Evolutionary conservation across 805 yeast species (phyloP).

Genomic region (baker's yeast (Saccharomyces cerevisiae)): DNA sequence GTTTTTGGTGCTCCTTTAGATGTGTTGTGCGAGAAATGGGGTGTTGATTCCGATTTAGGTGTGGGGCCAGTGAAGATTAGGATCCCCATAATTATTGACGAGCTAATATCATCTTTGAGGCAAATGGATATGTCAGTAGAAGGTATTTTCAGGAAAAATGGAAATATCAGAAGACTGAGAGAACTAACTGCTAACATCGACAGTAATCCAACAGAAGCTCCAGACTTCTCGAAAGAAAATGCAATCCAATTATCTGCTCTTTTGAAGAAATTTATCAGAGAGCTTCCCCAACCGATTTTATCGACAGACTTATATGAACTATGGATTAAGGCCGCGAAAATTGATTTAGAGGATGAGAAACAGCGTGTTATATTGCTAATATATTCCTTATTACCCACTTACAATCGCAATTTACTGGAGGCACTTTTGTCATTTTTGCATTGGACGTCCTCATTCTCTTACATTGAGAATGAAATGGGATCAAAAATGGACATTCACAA

Average conservation of each 20-base stretch:
- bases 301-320: conserved; percentile 66
- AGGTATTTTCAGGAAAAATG: conserved; percentile 93
- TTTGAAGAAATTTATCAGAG: conserved; percentile 83
- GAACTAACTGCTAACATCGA: conserved; percentile 70
- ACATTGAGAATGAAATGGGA: conserved; percentile 80
- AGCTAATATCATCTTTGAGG: conserved; percentile 69
- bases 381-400: conserved; percentile 74
- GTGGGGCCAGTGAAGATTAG: conserved; percentile 72
- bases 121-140: conserved; percentile 92
- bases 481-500: conserved; percentile 96
- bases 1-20: conserved; percentile 79
- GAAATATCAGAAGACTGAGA: conserved; percentile 77
- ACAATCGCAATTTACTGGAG: conserved; percentile 78
- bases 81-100: conserved; percentile 83
- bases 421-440: conserved; percentile 76
- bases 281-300: conserved; percentile 83
- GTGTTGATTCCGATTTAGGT: conserved; percentile 78
- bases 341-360: conserved; percentile 40
- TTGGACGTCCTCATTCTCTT: conserved; percentile 95
- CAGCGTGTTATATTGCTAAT: conserved; percentile 45
- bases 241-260: conserved; percentile 91
- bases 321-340: conserved; percentile 66
- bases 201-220: conserved; percentile 58
- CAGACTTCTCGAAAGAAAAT: conserved; percentile 63
- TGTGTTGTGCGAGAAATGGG: conserved; percentile 56